Conservation (phyloP, 441 rosid species). For the Arabidopsis hybrid region DNA sequence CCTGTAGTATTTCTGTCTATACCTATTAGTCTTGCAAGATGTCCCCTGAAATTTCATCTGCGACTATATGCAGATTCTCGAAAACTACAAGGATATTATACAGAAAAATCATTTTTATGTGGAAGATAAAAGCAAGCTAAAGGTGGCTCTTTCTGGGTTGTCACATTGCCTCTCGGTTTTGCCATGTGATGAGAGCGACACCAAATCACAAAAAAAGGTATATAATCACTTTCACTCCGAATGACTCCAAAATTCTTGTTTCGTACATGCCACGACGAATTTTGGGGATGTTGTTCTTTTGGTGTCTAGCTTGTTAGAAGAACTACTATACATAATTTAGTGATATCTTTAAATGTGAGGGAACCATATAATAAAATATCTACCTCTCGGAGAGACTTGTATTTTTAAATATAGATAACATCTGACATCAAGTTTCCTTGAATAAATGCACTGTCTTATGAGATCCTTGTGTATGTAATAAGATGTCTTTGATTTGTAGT, state of each 20-base stretch:
- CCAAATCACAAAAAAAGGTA: slow-evolving; percentile 57
- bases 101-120: slow-evolving; percentile 66
- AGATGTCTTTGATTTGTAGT: background rate
- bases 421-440: slow-evolving; percentile 12
- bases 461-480: background rate
- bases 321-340: background rate
- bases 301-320: slow-evolving; percentile 15
- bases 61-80: slow-evolving; percentile 65
- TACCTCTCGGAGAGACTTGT: background rate
- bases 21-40: background rate
- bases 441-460: slow-evolving; percentile 4
- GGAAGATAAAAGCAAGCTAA: slow-evolving; percentile 82
- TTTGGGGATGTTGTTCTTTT: slow-evolving; percentile 4
- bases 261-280: slow-evolving; percentile 12
- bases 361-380: slow-evolving; percentile 13
- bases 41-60: background rate
- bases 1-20: background rate
- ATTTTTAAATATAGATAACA: slow-evolving; percentile 7
- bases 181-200: slow-evolving; percentile 55
- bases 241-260: slow-evolving; percentile 24
- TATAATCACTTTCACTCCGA: background rate
- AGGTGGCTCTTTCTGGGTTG: slow-evolving; percentile 73
- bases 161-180: slow-evolving; percentile 75
- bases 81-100: slow-evolving; percentile 76
- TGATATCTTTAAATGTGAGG: background rate